These are phyloP conservation scores for Strobilomyces confusus DNA, from an alignment of 768 basidiomycete genomes.

Conservation along the genomic window DNA sequence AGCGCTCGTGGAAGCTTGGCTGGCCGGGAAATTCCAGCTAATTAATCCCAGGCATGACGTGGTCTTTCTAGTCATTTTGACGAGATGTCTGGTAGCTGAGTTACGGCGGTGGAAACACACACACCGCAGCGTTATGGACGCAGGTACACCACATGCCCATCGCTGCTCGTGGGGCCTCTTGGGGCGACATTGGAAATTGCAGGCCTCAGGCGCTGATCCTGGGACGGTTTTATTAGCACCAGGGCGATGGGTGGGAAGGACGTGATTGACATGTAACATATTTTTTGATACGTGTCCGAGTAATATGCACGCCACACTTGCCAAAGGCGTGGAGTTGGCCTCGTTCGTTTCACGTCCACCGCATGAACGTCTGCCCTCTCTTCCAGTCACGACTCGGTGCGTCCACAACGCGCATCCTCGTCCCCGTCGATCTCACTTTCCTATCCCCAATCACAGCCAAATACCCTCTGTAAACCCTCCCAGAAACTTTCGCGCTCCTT, in stretches of 20 bases:
- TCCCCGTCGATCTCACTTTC: not conserved
- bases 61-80: not conserved
- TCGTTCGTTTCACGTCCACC: constrained; percentile 20
- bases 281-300: not conserved
- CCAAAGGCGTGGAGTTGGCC: constrained; percentile 15
- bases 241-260: not conserved
- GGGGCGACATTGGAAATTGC: too few species aligned
- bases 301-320: constrained; percentile 21
- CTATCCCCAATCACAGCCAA: not conserved
- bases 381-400: constrained; percentile 2
- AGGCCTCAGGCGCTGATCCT: too few species aligned
- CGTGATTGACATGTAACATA: not conserved
- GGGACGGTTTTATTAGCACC: too few species aligned
- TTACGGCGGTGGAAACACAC: not conserved
- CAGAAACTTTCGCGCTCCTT: constrained; percentile 15
- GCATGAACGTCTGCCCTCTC: constrained; percentile 6
- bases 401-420: constrained; percentile 9
- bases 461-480: constrained; percentile 1
- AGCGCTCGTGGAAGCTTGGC: too few species aligned
- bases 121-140: not conserved
- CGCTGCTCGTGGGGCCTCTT: too few species aligned
- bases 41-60: too few species aligned
- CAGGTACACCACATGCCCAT: too few species aligned
- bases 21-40: too few species aligned
- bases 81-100: too few species aligned